A percentile compares a stretch with the other conserved stretches of the same genome.
These are phyloP conservation scores for Neocatenulostroma microsporum DNA, from an alignment of 2,329 filamentous ascomycete genomes.

Conservation along the genomic window DNA sequence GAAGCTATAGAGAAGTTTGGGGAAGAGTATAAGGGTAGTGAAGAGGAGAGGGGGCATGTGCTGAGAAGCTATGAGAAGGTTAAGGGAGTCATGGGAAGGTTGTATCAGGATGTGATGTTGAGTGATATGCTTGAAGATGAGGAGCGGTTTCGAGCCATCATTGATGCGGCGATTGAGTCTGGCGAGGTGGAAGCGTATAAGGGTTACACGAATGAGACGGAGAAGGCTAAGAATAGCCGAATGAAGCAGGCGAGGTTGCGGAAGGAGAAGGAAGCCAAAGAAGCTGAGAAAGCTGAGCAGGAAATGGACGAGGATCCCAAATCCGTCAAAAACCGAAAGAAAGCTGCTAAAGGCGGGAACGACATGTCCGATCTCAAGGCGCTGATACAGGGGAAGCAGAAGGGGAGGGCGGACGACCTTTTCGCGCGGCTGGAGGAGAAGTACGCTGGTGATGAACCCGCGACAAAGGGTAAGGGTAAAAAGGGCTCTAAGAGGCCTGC, in stretches of 20 bases:
- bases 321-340: slow-evolving; percentile 51
- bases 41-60: slow-evolving; percentile 74
- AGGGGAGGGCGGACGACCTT: slow-evolving; percentile 53
- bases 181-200: slow-evolving; percentile 60
- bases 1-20: slow-evolving; percentile 71
- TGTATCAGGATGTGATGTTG: slow-evolving; percentile 82
- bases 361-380: slow-evolving; percentile 54
- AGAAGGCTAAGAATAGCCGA: slow-evolving; percentile 32
- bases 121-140: slow-evolving; percentile 80
- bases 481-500: slow-evolving; percentile 43
- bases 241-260: slow-evolving; percentile 57
- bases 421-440: slow-evolving; percentile 70
- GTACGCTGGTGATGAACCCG: slow-evolving; percentile 51
- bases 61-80: slow-evolving; percentile 64
- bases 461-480: slow-evolving; percentile 35
- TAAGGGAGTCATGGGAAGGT: slow-evolving; percentile 64
- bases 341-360: slow-evolving; percentile 36
- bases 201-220: slow-evolving; percentile 65
- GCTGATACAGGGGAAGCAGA: slow-evolving; percentile 64
- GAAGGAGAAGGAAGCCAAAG: slow-evolving; percentile 54
- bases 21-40: slow-evolving; percentile 71
- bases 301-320: slow-evolving; percentile 66
- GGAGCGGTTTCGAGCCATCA: slow-evolving; percentile 69
- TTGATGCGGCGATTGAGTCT: slow-evolving; percentile 68
- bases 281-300: slow-evolving; percentile 65